Base-by-base conservation (phyloP, 208 protist genomes). In the Naegleria lovaniensis region DNA sequence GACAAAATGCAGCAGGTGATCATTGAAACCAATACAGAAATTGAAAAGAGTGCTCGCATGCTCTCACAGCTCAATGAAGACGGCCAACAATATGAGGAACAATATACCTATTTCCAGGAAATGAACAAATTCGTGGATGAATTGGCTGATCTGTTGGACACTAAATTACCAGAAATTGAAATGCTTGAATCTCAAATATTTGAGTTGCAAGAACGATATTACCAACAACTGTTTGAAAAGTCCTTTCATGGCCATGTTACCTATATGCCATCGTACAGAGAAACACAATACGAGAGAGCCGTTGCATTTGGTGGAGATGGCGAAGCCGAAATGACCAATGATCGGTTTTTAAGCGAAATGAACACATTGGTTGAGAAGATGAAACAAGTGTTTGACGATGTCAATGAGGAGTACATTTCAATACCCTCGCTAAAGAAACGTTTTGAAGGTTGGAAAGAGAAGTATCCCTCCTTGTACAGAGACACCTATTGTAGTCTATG, bases 401-500 rank as follows among this genome's bases (percentile, higher is more conserved):
- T 39, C 0, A n/a, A 41, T 33, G 85, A 55, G 15, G 85, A 89
- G 0, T 89, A 67, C 67, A 67, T 6, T 40, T 16, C 3, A 16
- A 38, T 89, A n/a, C 0, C 6, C 1, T 55, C 36, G 9, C 22
- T 89, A 5, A 89, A 67, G 25, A 15, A 40, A 0, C 13, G 11
- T 3, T 89, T 89, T 89, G 48, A 89, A 41, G 48, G 25, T 16
- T 89, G 85, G 85, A 55, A 67, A 67, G 6, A 2, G 15, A 67
- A 67, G n/a, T 40, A 67, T 41, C 48, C 41, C 38, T 16, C 51
- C 13, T 67, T 25, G 7, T 89, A 67, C 29, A 55, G 9, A 41
- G 85, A 89, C 19, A 89, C 85, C 38, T 89, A 89, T 40, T 89
- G 85, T n/a, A 67, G 36, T 41, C 33, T 89, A 16, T 89, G n/a